Conservation (phyloP, 2,329 filamentous ascomycete species). For the Arthrobotrys iridis region DNA sequence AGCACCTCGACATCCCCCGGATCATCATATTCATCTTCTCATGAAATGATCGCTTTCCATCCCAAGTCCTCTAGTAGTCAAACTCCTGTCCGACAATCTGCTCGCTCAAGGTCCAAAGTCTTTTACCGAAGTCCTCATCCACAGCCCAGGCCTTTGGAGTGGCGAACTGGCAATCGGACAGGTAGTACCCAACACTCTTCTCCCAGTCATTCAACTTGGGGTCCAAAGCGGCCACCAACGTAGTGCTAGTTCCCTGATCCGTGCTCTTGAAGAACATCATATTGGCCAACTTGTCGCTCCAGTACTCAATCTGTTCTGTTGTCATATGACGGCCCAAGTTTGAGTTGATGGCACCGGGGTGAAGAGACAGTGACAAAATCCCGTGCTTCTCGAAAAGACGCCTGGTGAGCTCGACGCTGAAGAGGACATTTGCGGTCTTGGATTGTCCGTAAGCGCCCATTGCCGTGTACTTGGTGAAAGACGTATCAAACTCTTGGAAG, state of each 20-base stretch:
- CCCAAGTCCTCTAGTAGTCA: conserved; percentile 17
- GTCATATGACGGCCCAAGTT: conserved; percentile 21
- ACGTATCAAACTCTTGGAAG: conserved; percentile 17
- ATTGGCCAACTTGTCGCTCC: neutral
- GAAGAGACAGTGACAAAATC: conserved; percentile 62
- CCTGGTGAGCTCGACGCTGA: conserved; percentile 62
- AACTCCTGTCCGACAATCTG: conserved; percentile 63
- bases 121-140: conserved; percentile 61
- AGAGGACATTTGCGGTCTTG: conserved; percentile 67
- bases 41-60: too few relatives aligned
- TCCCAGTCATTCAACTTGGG: conserved; percentile 60
- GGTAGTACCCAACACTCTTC: conserved; percentile 20
- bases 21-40: too few relatives aligned
- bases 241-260: conserved; percentile 62
- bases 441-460: conserved; percentile 66
- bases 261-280: conserved; percentile 59
- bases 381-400: conserved; percentile 59
- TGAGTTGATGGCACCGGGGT: conserved; percentile 61
- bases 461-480: conserved; percentile 57
- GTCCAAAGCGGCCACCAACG: conserved; percentile 63
- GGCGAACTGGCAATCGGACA: conserved; percentile 41
- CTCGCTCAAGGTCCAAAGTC: conserved; percentile 65
- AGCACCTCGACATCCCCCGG: too few relatives aligned
- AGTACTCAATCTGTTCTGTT: neutral
- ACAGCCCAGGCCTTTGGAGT: conserved; percentile 57